phyloP scores from a whole-genome alignment of 768 basidiomycete genomes.

The Dentipellis fragilis region DNA sequence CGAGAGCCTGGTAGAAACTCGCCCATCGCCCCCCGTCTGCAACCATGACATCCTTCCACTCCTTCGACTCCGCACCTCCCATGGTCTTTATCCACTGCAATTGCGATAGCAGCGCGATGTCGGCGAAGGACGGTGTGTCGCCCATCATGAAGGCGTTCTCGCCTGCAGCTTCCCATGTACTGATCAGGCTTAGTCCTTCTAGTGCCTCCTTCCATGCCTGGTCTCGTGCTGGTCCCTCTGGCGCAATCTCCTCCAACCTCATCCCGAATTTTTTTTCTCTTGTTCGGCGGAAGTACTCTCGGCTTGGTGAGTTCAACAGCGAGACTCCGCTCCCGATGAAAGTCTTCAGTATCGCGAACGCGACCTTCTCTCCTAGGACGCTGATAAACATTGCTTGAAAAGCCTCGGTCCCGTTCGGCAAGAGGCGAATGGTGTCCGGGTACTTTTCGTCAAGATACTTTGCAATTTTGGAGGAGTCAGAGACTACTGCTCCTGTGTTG shows the following conservation, averaged over 20 bases:
- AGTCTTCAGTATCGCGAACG: background rate
- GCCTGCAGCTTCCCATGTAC: background rate
- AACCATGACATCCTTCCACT: background rate
- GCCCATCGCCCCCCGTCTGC: background rate
- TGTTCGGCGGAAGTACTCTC: background rate
- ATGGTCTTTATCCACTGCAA: slow-evolving; percentile 2
- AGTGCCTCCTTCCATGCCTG: background rate
- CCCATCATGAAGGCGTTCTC: background rate
- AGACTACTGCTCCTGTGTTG: slow-evolving; percentile 15
- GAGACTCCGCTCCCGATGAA: background rate
- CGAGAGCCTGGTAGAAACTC: background rate
- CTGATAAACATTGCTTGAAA: background rate
- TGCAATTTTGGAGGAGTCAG: slow-evolving; percentile 28
- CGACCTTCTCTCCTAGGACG: background rate
- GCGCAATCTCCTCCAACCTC: background rate
- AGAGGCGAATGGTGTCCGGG: background rate
- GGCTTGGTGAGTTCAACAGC: background rate
- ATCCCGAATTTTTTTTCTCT: background rate
- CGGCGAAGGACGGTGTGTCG: background rate
- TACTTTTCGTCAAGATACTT: background rate
- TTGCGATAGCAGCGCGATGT: background rate
- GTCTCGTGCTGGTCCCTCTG: background rate
- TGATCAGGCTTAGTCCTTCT: background rate
- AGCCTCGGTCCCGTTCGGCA: background rate
- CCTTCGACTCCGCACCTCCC: background rate